Conservation (phyloP, 1,284 basidiomycete species). For the Leucoagaricus sp. region DNA sequence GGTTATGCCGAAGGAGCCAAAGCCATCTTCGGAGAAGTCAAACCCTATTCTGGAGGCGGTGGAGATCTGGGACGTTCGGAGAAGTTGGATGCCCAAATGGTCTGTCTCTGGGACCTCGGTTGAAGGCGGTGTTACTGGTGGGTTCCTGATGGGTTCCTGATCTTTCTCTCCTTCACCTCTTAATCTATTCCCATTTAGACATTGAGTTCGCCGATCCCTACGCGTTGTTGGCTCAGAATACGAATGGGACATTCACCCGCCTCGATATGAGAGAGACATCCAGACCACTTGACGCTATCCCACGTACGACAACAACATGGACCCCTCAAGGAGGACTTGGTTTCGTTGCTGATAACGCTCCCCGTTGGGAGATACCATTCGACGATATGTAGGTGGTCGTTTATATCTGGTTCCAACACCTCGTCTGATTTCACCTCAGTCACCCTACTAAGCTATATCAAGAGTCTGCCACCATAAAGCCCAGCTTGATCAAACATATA, state of each 20-base stretch:
- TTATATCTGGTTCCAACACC: too few relatives aligned
- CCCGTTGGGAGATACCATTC: constrained; percentile 75
- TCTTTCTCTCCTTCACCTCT: background rate
- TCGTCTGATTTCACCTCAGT: too few relatives aligned
- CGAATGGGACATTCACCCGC: constrained; percentile 80
- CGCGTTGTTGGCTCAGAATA: constrained; percentile 76
- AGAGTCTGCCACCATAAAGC: constrained; percentile 18
- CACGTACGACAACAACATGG: constrained; percentile 72
- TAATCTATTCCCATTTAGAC: constrained; percentile 42
- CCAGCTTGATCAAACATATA: constrained; percentile 42
- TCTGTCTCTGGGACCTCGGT: constrained; percentile 58
- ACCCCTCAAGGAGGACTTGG: constrained; percentile 67
- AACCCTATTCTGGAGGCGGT: constrained; percentile 52
- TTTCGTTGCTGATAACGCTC: constrained; percentile 65
- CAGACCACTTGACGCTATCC: constrained; percentile 70
- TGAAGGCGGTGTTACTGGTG: constrained; percentile 75
- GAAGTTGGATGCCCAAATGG: constrained; percentile 85
- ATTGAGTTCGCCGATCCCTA: constrained; percentile 72
- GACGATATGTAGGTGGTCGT: constrained; percentile 74
- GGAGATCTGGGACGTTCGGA: constrained; percentile 88
- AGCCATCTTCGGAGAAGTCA: background rate
- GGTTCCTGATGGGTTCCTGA: constrained; percentile 22
- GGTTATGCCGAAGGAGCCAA: constrained; percentile 17
- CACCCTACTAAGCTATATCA: background rate
- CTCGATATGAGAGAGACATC: constrained; percentile 68